phyloP scores from a whole-genome alignment of 805 yeast species.

The Candida tammaniensis region DNA sequence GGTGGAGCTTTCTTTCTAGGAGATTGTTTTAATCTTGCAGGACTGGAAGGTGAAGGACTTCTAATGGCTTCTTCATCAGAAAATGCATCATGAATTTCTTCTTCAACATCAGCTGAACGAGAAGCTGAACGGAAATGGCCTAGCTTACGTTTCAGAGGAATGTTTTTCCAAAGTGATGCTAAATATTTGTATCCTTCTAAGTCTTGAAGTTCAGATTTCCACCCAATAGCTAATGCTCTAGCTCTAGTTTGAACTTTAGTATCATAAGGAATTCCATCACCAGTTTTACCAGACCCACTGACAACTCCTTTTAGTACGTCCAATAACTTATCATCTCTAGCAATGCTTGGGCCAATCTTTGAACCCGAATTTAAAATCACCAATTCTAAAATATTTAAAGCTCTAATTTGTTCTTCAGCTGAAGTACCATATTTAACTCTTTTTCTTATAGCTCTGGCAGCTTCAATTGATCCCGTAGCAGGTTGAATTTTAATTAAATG shows the following conservation, averaged over 20 bases:
- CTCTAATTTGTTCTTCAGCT: conserved; percentile 58
- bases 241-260: conserved; percentile 46
- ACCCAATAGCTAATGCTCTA: conserved; percentile 53
- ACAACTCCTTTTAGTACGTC: conserved; percentile 59
- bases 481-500: conserved; percentile 46
- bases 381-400: conserved; percentile 46
- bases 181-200: conserved; percentile 48
- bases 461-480: conserved; percentile 53
- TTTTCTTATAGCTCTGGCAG: conserved; percentile 89
- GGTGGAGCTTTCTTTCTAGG: conserved; percentile 18
- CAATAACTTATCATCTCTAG: conserved; percentile 64
- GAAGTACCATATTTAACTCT: conserved; percentile 78
- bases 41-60: conserved; percentile 14
- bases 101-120: neutral
- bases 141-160: conserved; percentile 36
- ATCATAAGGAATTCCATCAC: conserved; percentile 35
- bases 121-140: conserved; percentile 5
- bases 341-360: conserved; percentile 42
- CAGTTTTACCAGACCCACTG: conserved; percentile 33
- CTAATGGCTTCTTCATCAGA: conserved; percentile 7
- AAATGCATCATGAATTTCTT: conserved; percentile 9
- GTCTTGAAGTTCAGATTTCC: conserved; percentile 61
- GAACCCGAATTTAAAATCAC: conserved; percentile 43
- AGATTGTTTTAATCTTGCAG: conserved; percentile 9
- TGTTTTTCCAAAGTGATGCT: conserved; percentile 42